Evolutionary conservation across 106 monocot species (phyloP), one percentile per base, ranked within the genome.

Genomic region (Dactylorhiza incarnata): DNA sequence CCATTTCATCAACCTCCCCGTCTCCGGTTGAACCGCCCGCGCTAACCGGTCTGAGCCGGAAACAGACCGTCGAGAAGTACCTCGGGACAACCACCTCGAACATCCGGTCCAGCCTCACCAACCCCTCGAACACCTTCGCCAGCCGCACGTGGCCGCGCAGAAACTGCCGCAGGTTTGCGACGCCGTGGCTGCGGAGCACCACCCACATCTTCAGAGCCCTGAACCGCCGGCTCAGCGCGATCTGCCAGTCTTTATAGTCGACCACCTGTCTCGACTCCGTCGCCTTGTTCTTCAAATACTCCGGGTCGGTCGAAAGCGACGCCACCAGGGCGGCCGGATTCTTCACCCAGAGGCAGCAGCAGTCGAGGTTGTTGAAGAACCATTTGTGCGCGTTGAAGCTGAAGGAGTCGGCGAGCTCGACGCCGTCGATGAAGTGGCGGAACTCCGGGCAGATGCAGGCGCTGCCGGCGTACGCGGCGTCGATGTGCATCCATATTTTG

Each of bases 211-310:
- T 86, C 47, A 86, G 73, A 7, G 80, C 15, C 6, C 66, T 66
- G 79, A 91, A 91, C 8, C 87, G 78, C 0, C 90, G 85, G 70
- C 90, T 77, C 14, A 85, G 26, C 13, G 74, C 90, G n/a, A 91
- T 55, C 72, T 91, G 90, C 79, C 84, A 82, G 73, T 90, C 90
- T 69, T 90, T 90, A 72, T 80, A 80, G 69, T 90, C 87, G 11
- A 80, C 78, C n/a, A 91, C 90, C 67, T 56, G 37, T 24, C 71
- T 78, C 13, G 87, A 67, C 15, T 91, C 90, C 17, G 75, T 88
- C 15, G 90, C 74, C 4, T 61, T 48, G 80, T 90, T 90, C 72
- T 46, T 77, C 48, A 90, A 74, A 49, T 85, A 82, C 82, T 90
- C 90, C 51, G 90, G 87, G 29, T 83, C 46, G 5, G 82, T 82